Percentiles rank a stretch among this genome's conserved stretches.
Conservation (phyloP, 2,329 filamentous ascomycete genomes). For the Colletotrichum siamense region DNA sequence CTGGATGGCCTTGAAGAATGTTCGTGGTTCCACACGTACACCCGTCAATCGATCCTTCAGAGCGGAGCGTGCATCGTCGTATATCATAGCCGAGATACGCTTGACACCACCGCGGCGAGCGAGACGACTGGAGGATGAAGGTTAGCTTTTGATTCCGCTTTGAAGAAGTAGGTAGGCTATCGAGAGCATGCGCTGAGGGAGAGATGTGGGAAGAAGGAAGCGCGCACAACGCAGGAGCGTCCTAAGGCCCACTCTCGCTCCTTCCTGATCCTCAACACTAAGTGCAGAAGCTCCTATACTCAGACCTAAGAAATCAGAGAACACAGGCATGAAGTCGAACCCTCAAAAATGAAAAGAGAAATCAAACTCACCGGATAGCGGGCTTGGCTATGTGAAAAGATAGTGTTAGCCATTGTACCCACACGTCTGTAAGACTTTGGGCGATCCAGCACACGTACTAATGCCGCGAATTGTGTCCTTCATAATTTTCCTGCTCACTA, state of each 20-base stretch:
- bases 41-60: constrained; percentile 54
- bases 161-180: neutral
- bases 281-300: neutral
- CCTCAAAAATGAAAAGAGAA: neutral
- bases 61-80: constrained; percentile 62
- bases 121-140: constrained; percentile 58
- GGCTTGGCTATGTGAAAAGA: constrained; percentile 49
- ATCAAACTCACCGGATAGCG: constrained; percentile 53
- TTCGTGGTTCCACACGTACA: constrained; percentile 38
- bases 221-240: neutral
- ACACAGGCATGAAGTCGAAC: neutral
- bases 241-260: neutral
- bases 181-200: neutral
- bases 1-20: neutral
- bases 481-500: constrained; percentile 47
- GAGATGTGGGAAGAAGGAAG: neutral
- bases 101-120: constrained; percentile 81
- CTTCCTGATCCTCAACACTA: neutral
- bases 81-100: constrained; percentile 69
- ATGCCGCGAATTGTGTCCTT: constrained; percentile 55
- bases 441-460: constrained; percentile 39
- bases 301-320: neutral
- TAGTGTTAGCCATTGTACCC: constrained; percentile 9
- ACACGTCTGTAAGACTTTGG: constrained; percentile 21
- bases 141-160: neutral